These are phyloP conservation scores for Leishmania turanica DNA, from an alignment of 208 protist genomes.

Conservation along the genomic window DNA sequence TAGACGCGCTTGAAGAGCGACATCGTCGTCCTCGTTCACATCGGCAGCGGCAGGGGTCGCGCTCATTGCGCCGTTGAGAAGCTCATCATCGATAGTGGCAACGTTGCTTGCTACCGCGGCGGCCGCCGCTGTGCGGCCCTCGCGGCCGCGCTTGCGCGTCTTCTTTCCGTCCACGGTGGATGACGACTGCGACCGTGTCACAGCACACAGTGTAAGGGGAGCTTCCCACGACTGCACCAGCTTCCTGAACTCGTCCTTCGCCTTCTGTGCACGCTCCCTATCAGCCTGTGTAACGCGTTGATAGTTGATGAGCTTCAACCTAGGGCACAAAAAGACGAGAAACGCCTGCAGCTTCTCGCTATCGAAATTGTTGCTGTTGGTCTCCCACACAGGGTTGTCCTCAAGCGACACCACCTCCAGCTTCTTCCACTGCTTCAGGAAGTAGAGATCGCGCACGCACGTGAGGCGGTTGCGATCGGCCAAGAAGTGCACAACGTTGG, in stretches of 20 bases:
- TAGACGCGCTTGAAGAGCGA: constrained; percentile 49
- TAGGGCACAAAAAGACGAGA: constrained; percentile 80
- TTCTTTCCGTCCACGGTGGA: constrained; percentile 42
- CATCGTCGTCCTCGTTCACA: constrained; percentile 23
- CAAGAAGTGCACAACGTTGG: constrained; percentile 72
- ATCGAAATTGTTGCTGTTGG: constrained; percentile 45
- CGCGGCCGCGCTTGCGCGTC: constrained; percentile 75
- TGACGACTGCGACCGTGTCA: background rate
- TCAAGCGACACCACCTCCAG: constrained; percentile 78
- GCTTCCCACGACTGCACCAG: constrained; percentile 39
- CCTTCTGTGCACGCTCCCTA: constrained; percentile 26
- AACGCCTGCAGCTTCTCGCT: constrained; percentile 69
- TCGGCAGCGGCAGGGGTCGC: background rate
- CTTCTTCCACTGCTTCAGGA: constrained; percentile 73
- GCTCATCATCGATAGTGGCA: background rate
- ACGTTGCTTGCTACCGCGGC: constrained; percentile 12
- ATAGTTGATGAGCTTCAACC: constrained; percentile 85
- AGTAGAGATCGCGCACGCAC: constrained; percentile 57
- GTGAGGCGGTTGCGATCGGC: constrained; percentile 77
- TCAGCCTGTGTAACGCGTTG: constrained; percentile 74
- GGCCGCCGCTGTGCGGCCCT: constrained; percentile 46
- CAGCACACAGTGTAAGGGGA: background rate
- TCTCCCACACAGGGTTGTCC: constrained; percentile 63
- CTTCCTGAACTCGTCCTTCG: constrained; percentile 48
- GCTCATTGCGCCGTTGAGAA: background rate